Percentiles rank a stretch among this genome's conserved stretches.
Evolutionary conservation across 192 early-diverging fungal species (phyloP).

Genomic region (Coemansia sp.): DNA sequence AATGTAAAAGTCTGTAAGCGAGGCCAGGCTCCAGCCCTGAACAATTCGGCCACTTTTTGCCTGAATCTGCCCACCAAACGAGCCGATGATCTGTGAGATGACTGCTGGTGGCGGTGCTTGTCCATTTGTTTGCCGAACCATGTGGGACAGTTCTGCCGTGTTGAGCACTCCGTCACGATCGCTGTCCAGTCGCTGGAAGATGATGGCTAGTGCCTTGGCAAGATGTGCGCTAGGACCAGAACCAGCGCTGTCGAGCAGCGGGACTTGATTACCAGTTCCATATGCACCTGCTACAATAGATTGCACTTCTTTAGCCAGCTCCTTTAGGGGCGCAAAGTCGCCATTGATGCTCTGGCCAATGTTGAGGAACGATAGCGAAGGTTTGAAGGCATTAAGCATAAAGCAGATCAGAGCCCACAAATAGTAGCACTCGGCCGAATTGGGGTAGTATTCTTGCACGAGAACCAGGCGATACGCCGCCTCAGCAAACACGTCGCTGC

Average conservation of each 20-base stretch:
- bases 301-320: slow-evolving; percentile 39
- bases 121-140: slow-evolving; percentile 46
- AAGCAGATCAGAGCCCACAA: slow-evolving; percentile 55
- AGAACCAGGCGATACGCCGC: slow-evolving; percentile 39
- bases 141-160: slow-evolving; percentile 30
- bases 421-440: slow-evolving; percentile 54
- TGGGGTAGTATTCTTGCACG: slow-evolving; percentile 51
- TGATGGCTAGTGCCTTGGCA: slow-evolving; percentile 32
- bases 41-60: slow-evolving; percentile 27
- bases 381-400: slow-evolving; percentile 44
- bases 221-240: slow-evolving; percentile 44
- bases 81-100: slow-evolving; percentile 38
- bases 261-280: slow-evolving; percentile 32
- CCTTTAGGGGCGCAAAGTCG: slow-evolving; percentile 36
- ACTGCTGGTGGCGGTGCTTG: slow-evolving; percentile 24
- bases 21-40: slow-evolving; percentile 31
- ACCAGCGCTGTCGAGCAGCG: slow-evolving; percentile 37
- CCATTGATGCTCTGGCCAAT: slow-evolving; percentile 38
- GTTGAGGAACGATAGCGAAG: slow-evolving; percentile 32
- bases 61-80: slow-evolving; percentile 43
- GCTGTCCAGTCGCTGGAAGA: slow-evolving; percentile 47
- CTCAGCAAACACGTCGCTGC: slow-evolving; percentile 36
- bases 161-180: slow-evolving; percentile 54
- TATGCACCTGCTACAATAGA: slow-evolving; percentile 29
- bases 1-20: slow-evolving; percentile 46